A percentile compares a stretch with the other conserved stretches of the same genome.
These are phyloP conservation scores for Trichomonascus vanleenenianus DNA, from an alignment of 805 yeast genomes.

Conservation along the genomic window DNA sequence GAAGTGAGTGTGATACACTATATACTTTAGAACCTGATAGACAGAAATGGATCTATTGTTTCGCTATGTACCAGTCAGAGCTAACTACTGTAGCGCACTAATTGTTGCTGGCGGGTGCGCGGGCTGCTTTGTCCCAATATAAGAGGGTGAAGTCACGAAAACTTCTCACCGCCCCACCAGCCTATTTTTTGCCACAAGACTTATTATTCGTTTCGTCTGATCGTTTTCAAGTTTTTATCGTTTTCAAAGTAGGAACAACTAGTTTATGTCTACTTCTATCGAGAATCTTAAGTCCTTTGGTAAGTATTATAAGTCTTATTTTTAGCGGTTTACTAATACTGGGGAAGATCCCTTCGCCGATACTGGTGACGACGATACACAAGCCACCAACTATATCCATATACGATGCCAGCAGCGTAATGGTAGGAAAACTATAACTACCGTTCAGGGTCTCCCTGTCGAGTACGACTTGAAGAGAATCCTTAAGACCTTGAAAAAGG, in stretches of 20 bases:
- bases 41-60: too few species aligned
- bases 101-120: too few species aligned
- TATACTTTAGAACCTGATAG: too few species aligned
- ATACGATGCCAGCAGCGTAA: constrained; percentile 98
- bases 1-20: too few species aligned
- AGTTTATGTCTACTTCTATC: constrained; percentile 64
- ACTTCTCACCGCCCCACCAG: too few species aligned
- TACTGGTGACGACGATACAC: constrained; percentile 98
- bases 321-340: background rate
- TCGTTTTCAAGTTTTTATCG: constrained; percentile 3
- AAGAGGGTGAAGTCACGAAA: too few species aligned
- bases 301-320: constrained; percentile 16
- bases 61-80: too few species aligned
- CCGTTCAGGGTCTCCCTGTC: constrained; percentile 94
- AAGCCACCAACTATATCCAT: constrained; percentile 92
- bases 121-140: too few species aligned
- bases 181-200: too few species aligned
- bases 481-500: constrained; percentile 89
- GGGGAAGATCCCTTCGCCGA: constrained; percentile 92
- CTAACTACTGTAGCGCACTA: too few species aligned
- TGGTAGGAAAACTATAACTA: constrained; percentile 97
- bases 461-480: constrained; percentile 94
- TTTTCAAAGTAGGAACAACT: constrained; percentile 5
- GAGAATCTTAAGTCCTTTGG: constrained; percentile 50
- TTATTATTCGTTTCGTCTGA: background rate